These are phyloP conservation scores for Terfezia boudieri DNA, from an alignment of 495 filamentous ascomycete genomes.

Conservation along the genomic window DNA sequence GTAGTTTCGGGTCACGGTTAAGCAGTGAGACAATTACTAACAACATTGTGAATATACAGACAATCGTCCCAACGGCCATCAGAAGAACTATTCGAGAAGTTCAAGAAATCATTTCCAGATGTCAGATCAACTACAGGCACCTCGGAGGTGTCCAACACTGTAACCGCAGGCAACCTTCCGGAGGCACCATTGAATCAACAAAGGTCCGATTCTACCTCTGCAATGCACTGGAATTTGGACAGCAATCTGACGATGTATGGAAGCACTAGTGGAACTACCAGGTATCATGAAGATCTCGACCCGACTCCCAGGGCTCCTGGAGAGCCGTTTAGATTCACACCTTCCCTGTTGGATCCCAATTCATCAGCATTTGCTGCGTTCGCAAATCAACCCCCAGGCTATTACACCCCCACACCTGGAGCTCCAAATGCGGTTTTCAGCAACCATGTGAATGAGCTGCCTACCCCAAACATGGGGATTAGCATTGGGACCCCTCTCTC, in stretches of 20 bases:
- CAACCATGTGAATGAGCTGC: conserved; percentile 67
- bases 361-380: conserved; percentile 58
- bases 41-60: conserved; percentile 1
- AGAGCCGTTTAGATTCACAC: conserved; percentile 66
- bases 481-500: conserved; percentile 72
- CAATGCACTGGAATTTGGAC: not conserved
- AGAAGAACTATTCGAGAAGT: conserved; percentile 19
- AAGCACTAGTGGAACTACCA: conserved; percentile 3
- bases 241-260: not conserved
- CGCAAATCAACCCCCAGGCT: conserved; percentile 49
- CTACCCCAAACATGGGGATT: conserved; percentile 55
- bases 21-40: too few species aligned
- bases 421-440: conserved; percentile 67
- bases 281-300: conserved; percentile 47
- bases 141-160: conserved; percentile 9
- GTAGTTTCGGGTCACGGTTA: too few species aligned
- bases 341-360: conserved; percentile 65
- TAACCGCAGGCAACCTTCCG: conserved; percentile 6
- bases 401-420: conserved; percentile 75
- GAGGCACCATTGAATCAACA: conserved; percentile 11
- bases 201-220: conserved; percentile 11
- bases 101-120: conserved; percentile 18
- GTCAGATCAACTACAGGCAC: conserved; percentile 11
- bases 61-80: conserved; percentile 19
- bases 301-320: conserved; percentile 52